Evolutionary conservation across 2,329 filamentous ascomycete species (phyloP), one percentile per base, ranked within the genome.

Genomic region (Trematosphaeria pertusa): DNA sequence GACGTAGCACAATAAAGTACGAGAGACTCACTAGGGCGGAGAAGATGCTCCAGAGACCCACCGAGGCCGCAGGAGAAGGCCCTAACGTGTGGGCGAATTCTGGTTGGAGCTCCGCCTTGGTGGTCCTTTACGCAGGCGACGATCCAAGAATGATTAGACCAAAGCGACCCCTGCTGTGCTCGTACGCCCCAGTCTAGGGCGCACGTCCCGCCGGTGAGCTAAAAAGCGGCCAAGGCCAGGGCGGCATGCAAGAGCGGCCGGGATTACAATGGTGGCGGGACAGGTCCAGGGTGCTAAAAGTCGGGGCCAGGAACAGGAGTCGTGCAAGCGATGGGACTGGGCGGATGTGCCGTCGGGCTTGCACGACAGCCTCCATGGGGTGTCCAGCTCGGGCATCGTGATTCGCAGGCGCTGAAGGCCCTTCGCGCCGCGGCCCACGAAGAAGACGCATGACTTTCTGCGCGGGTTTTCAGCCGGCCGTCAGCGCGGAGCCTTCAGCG

Each of bases 81-180:
- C 43, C 55, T 56, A 50, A 53, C 53, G 59, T 56, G 52, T 61
- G 53, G 46, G 52, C 52, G 48, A 58, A 51, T 57, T 48, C 61
- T 65, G 58, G 55, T 64, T 64, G 65, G 65, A 56, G 59, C 57
- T 52, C 59, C 58, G 50, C 58, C 58, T 54, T 54, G 52, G 50
- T 57, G 56, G 54, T 54, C 52, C 41, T 45, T 42, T 46, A 46
- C 21, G 42, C 46, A 50, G 42, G 56, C 50, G 64, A 58, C 59
- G 62, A 70, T 69, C 61, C 62, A 55, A 41, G 48, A 49, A 57
- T 38, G n/a, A 53, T 52, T 52, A 59, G 54, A 48, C 52, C 40
- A 39, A 17, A 43, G 34, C 32, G 3, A 52, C 50, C 65, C 65
- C 64, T 70, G 65, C 58, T 50, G n/a, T 47, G 38, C 37, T 55